These are phyloP conservation scores for Fusarium coffeatum DNA, from an alignment of 2,329 filamentous ascomycete genomes.

Conservation along the genomic window DNA sequence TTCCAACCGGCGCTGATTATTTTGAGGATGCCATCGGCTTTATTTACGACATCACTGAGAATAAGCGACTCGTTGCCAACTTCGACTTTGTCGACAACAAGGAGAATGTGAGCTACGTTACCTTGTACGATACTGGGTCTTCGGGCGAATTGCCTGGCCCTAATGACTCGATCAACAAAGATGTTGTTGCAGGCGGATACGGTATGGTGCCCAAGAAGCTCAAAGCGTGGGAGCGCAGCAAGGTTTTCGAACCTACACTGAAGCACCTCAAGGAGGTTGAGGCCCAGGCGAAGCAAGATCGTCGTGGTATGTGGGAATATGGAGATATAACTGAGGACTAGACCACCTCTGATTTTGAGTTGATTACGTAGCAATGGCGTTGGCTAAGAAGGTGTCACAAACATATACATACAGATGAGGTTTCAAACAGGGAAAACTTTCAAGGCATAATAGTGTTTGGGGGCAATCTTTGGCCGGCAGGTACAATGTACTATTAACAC, in stretches of 20 bases:
- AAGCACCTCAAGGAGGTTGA: constrained; percentile 79
- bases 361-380: constrained; percentile 16
- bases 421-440: constrained; percentile 20
- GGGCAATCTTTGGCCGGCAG: neutral
- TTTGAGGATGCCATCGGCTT: constrained; percentile 81
- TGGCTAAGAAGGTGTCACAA: constrained; percentile 29
- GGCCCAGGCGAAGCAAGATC: constrained; percentile 80
- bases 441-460: constrained; percentile 30
- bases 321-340: constrained; percentile 94
- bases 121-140: constrained; percentile 82
- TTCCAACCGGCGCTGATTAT: constrained; percentile 85
- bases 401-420: constrained; percentile 6
- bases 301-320: constrained; percentile 97
- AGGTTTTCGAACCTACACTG: constrained; percentile 76
- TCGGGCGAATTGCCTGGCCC: constrained; percentile 65
- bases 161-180: constrained; percentile 88
- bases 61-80: constrained; percentile 84
- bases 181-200: constrained; percentile 83
- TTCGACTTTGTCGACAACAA: constrained; percentile 85
- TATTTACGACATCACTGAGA: constrained; percentile 79
- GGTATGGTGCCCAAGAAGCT: constrained; percentile 94
- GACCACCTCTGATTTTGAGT: constrained; percentile 17
- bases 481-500: constrained; percentile 23
- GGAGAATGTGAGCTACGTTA: constrained; percentile 86
- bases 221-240: constrained; percentile 86